These are phyloP conservation scores for Pichia sporocuriosa DNA, from an alignment of 805 yeast genomes.

Conservation along the genomic window DNA sequence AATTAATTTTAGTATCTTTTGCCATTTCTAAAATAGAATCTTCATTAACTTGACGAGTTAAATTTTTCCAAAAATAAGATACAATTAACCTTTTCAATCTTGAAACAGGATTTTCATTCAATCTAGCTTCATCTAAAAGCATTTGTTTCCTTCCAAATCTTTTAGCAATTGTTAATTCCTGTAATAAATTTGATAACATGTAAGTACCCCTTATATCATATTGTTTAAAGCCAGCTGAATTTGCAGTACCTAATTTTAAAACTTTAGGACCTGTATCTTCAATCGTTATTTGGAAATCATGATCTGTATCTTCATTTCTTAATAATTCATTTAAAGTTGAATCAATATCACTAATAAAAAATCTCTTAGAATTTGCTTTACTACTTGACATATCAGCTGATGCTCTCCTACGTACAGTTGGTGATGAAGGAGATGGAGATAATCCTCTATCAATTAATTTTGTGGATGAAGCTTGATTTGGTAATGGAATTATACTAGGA, in stretches of 20 bases:
- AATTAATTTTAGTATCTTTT: conserved; percentile 64
- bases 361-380: conserved; percentile 35
- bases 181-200: conserved; percentile 78
- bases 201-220: conserved; percentile 80
- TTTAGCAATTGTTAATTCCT: conserved; percentile 83
- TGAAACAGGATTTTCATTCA: conserved; percentile 82
- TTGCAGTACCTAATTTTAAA: conserved; percentile 72
- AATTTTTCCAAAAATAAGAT: conserved; percentile 71
- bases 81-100: conserved; percentile 67
- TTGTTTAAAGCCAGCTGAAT: conserved; percentile 73
- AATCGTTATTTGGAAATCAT: conserved; percentile 75
- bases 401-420: conserved; percentile 37
- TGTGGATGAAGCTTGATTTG: neutral
- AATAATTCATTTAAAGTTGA: conserved; percentile 62
- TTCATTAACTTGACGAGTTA: conserved; percentile 66
- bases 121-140: conserved; percentile 73
- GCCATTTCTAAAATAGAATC: conserved; percentile 64
- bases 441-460: neutral
- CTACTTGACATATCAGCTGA: conserved; percentile 46
- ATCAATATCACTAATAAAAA: conserved; percentile 71
- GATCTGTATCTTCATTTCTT: conserved; percentile 77
- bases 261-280: conserved; percentile 83
- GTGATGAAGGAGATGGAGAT: conserved; percentile 12
- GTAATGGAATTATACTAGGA: neutral
- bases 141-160: conserved; percentile 71